These are phyloP conservation scores for Russula vinacea DNA, from an alignment of 768 basidiomycete species.

Conservation along the genomic window DNA sequence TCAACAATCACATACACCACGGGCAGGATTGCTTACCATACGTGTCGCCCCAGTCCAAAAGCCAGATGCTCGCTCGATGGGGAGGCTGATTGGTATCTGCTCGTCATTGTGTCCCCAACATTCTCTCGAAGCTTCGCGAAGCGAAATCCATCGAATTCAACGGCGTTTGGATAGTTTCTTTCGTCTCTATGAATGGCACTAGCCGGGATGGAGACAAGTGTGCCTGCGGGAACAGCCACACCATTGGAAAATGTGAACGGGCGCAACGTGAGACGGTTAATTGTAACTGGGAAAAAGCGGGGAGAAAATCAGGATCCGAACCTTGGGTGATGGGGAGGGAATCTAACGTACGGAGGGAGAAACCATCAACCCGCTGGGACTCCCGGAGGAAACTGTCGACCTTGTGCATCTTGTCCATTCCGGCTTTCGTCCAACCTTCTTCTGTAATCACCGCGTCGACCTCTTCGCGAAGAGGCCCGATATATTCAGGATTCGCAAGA, in stretches of 20 bases:
- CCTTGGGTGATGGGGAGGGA: too few species aligned
- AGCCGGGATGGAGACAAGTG: conserved; percentile 37
- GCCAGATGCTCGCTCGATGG: background rate
- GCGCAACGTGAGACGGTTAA: conserved; percentile 32
- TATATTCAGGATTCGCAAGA: conserved; percentile 31
- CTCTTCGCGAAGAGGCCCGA: conserved; percentile 32
- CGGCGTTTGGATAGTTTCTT: conserved; percentile 43
- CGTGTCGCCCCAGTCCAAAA: background rate
- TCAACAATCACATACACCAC: too few species aligned
- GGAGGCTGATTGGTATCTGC: too few species aligned
- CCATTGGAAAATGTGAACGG: conserved; percentile 39
- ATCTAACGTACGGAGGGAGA: background rate
- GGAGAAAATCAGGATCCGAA: background rate
- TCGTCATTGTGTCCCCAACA: conserved; percentile 19
- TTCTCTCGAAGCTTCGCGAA: conserved; percentile 36
- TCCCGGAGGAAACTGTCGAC: conserved; percentile 40
- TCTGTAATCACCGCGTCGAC: conserved; percentile 26
- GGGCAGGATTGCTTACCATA: background rate
- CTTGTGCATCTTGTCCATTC: conserved; percentile 32
- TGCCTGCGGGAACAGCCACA: conserved; percentile 41
- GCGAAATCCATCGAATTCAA: conserved; percentile 42
- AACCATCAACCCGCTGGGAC: conserved; percentile 31
- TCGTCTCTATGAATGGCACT: conserved; percentile 40
- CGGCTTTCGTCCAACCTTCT: conserved; percentile 10
- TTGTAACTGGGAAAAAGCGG: conserved; percentile 19